Conservation (phyloP, 148 eudicot species). For the Selenicereus undatus region DNA sequence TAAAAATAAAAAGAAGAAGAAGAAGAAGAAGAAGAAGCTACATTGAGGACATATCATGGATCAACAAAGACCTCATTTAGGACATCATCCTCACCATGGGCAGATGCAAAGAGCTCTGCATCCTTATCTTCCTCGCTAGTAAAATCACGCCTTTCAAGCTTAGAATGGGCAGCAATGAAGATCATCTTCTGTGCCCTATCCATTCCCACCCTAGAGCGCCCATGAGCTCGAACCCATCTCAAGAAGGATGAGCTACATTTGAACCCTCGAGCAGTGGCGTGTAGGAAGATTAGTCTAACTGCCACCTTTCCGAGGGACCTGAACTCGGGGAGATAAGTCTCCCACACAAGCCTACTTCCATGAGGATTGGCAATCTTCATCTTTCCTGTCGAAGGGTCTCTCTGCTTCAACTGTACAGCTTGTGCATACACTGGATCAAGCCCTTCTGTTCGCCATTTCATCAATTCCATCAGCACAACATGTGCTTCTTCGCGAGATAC, state of each 20-base stretch:
- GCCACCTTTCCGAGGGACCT: constrained; percentile 84
- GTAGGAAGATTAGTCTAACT: constrained; percentile 75
- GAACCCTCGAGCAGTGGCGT: constrained; percentile 76
- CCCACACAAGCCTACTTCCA: constrained; percentile 97
- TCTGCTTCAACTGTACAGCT: constrained; percentile 87
- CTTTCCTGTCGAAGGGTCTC: constrained; percentile 73
- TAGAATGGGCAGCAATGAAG: constrained; percentile 76
- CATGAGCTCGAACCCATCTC: constrained; percentile 50
- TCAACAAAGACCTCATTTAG: constrained; percentile 78
- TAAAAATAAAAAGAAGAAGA: constrained; percentile 16
- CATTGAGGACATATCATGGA: constrained; percentile 53
- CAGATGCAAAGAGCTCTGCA: constrained; percentile 54
- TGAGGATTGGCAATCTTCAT: constrained; percentile 82
- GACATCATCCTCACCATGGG: constrained; percentile 80
- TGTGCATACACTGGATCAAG: constrained; percentile 94
- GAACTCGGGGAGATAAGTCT: constrained; percentile 77
- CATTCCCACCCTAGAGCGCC: constrained; percentile 51
- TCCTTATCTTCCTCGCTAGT: constrained; percentile 71
- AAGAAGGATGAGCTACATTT: constrained; percentile 50
- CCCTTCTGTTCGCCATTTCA: constrained; percentile 97
- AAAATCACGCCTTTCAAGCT: constrained; percentile 66
- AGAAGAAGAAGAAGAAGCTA: constrained; percentile 27
- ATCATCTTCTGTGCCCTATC: constrained; percentile 83
- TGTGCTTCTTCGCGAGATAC: constrained; percentile 89
- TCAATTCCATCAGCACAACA: constrained; percentile 75